Conservation (phyloP, 768 basidiomycete genomes). For the Tephrocybe sp. region DNA sequence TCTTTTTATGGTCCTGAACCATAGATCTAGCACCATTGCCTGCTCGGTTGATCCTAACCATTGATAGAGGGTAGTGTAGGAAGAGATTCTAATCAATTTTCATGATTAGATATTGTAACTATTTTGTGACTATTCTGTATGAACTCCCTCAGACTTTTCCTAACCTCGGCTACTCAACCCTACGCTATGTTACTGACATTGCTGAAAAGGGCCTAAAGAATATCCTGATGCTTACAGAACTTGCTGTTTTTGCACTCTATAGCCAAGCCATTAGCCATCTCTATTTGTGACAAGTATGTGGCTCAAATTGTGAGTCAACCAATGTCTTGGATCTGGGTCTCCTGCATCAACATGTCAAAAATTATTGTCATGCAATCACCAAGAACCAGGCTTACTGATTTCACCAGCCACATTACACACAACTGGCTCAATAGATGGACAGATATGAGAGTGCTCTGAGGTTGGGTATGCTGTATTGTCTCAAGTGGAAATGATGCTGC, state of each 20-base stretch:
- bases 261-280: constrained; percentile 23
- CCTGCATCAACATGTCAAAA: constrained; percentile 16
- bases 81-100: too few relatives aligned
- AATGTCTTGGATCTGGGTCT: constrained; percentile 27
- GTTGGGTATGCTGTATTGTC: constrained; percentile 15
- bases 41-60: too few relatives aligned
- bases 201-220: constrained; percentile 23
- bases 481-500: constrained; percentile 12
- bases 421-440: constrained; percentile 22
- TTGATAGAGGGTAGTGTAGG: too few relatives aligned
- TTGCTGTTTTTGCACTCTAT: constrained; percentile 24
- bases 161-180: too few relatives aligned
- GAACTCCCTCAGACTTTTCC: too few relatives aligned
- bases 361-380: constrained; percentile 20
- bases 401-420: constrained; percentile 9
- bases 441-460: constrained; percentile 20
- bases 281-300: constrained; percentile 24
- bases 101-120: too few relatives aligned
- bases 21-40: too few relatives aligned
- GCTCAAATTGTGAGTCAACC: not conserved
- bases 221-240: constrained; percentile 24
- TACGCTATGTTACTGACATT: too few relatives aligned
- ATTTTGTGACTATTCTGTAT: too few relatives aligned
- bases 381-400: constrained; percentile 18
- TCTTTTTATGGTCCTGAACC: too few relatives aligned